Conservation (phyloP, 768 basidiomycete species). For the Erythrobasidium yunnanense region DNA sequence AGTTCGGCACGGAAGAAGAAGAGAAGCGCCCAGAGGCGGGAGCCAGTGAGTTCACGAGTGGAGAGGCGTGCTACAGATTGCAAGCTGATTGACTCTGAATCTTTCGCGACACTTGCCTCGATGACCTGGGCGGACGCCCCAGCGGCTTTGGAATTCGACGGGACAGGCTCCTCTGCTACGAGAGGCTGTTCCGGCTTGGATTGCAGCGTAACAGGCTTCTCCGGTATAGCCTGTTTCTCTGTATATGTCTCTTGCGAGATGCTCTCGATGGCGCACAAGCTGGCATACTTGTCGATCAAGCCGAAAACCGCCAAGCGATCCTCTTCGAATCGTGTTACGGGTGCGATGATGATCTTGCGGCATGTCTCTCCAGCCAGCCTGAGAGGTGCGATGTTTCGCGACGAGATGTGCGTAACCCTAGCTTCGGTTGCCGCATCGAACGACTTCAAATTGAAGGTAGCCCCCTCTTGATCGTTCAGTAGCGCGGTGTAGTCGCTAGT, state of each 20-base stretch:
- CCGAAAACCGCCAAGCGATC: conserved; percentile 1
- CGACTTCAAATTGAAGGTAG: not conserved
- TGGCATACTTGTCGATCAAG: conserved; percentile 11
- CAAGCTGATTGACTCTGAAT: too few relatives aligned
- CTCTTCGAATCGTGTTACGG: not conserved
- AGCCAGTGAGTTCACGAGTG: not conserved
- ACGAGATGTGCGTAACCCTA: not conserved
- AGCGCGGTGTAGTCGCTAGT: not conserved
- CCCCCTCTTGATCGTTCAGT: too few relatives aligned
- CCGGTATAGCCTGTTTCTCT: too few relatives aligned
- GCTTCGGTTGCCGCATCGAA: not conserved
- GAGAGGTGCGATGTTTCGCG: not conserved
- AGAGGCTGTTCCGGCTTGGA: too few relatives aligned
- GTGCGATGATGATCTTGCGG: conserved; percentile 1
- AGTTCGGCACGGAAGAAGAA: conserved; percentile 16
- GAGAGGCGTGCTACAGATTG: too few relatives aligned
- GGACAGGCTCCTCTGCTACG: too few relatives aligned
- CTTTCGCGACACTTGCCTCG: too few relatives aligned
- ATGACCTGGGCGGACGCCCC: too few relatives aligned
- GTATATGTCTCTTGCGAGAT: not conserved
- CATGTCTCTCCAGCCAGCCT: not conserved
- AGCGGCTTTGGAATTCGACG: too few relatives aligned
- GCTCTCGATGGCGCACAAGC: not conserved
- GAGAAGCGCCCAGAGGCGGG: conserved; percentile 6
- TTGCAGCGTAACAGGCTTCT: too few relatives aligned